Conservation (phyloP, 2,329 filamentous ascomycete species). For the Alternaria hordeiaustralica region DNA sequence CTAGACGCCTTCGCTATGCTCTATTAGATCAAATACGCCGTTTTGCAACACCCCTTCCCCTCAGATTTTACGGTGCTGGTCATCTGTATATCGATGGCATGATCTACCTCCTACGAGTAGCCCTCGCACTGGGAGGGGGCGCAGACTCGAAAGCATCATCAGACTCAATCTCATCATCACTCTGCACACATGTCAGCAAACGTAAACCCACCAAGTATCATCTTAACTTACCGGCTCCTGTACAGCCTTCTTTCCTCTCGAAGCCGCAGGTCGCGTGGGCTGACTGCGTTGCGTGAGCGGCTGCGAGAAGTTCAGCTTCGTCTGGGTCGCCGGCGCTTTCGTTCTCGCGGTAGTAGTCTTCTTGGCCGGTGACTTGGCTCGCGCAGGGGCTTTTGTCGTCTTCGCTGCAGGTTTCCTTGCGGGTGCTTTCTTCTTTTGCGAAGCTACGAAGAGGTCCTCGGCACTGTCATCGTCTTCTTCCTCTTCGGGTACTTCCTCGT, state of each 20-base stretch:
- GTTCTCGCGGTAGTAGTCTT: conserved; percentile 29
- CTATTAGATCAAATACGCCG: background rate
- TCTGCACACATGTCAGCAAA: conserved; percentile 30
- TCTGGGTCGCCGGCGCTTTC: conserved; percentile 42
- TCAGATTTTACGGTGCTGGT: background rate
- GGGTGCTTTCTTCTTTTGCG: conserved; percentile 38
- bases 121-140: conserved; percentile 27
- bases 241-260: conserved; percentile 36
- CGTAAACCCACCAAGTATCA: background rate
- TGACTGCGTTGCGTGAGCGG: conserved; percentile 44
- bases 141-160: conserved; percentile 50
- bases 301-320: conserved; percentile 53
- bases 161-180: conserved; percentile 52
- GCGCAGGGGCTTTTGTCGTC: conserved; percentile 20
- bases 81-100: background rate
- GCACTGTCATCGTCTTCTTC: conserved; percentile 54
- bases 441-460: conserved; percentile 52
- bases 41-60: background rate
- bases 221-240: conserved; percentile 51
- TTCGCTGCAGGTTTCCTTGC: conserved; percentile 34
- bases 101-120: conserved; percentile 34
- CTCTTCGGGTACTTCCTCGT: conserved; percentile 39
- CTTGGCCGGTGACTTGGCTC: conserved; percentile 36
- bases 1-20: conserved; percentile 36
- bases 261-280: conserved; percentile 27